These are phyloP conservation scores for Chlorella sp. DNA, from an alignment of 139 green algal species.

Conservation along the genomic window DNA sequence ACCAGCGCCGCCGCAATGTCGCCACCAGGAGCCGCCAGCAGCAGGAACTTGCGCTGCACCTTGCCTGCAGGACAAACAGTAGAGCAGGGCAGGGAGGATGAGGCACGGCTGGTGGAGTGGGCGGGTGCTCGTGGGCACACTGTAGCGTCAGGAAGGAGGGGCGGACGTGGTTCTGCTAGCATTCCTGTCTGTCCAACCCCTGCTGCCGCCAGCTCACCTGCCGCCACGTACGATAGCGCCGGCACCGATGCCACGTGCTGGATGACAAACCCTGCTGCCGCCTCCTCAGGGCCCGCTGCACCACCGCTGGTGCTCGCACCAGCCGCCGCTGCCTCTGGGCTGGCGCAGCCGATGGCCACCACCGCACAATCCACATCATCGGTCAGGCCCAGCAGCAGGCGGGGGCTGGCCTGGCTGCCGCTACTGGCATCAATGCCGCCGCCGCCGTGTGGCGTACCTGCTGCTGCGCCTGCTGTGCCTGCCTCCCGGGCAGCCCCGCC, in stretches of 20 bases:
- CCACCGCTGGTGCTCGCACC: background rate
- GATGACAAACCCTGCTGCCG: background rate
- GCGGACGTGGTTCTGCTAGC: too few species aligned
- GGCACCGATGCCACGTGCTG: constrained; percentile 61
- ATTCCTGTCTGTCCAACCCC: too few species aligned
- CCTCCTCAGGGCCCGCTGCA: background rate
- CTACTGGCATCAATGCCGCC: background rate
- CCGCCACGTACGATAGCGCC: constrained; percentile 74
- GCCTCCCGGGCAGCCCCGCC: background rate
- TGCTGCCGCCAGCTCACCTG: constrained; percentile 37
- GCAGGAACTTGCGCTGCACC: constrained; percentile 70
- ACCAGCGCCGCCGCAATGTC: constrained; percentile 64
- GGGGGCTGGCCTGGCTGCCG: background rate
- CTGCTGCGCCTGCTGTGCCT: background rate
- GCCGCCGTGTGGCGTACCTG: background rate
- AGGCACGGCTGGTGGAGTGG: background rate
- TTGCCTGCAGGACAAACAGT: constrained; percentile 64
- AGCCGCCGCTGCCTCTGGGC: background rate
- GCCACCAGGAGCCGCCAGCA: constrained; percentile 54
- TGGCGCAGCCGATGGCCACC: constrained; percentile 37
- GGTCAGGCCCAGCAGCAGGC: constrained; percentile 56
- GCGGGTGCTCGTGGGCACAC: background rate
- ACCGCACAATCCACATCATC: constrained; percentile 78
- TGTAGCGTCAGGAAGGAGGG: background rate
- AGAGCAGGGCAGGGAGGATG: background rate